Evolutionary conservation across 345 rosid species (phyloP).

Genomic region (Citropsis articulata): DNA sequence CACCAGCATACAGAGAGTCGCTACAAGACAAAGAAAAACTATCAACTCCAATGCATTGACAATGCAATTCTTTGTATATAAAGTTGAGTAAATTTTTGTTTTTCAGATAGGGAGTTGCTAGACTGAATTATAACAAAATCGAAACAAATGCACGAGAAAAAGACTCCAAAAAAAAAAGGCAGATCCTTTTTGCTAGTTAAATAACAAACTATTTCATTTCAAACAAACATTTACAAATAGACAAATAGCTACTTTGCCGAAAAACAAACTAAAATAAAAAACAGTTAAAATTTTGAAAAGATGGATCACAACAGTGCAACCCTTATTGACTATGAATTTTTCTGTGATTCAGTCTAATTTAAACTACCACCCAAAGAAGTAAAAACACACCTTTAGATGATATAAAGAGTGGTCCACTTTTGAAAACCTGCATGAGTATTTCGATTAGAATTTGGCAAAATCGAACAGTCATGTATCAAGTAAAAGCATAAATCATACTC

Average conservation of each 20-base stretch:
- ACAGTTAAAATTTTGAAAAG: not conserved
- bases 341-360: not conserved
- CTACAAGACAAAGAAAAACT: not conserved
- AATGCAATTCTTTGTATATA: not conserved
- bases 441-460: not conserved
- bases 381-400: conserved; percentile 70
- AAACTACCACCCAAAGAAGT: conserved; percentile 5
- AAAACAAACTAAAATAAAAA: not conserved
- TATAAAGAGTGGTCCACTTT: conserved; percentile 77
- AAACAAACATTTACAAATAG: not conserved
- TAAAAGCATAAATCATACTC: not conserved
- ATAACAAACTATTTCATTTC: not conserved
- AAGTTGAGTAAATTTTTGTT: not conserved
- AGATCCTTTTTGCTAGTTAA: not conserved
- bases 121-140: not conserved
- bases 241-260: not conserved
- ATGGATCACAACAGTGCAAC: not conserved
- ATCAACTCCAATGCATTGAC: not conserved
- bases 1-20: not conserved
- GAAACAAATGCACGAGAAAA: not conserved
- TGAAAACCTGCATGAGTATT: conserved; percentile 58
- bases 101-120: not conserved
- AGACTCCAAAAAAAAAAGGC: not conserved
- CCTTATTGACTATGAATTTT: not conserved
- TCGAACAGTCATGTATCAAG: not conserved